Evolutionary conservation across 208 protist genomes (phyloP), one percentile per base, ranked within the genome.

Genomic region (Wallacemonas sp.): DNA sequence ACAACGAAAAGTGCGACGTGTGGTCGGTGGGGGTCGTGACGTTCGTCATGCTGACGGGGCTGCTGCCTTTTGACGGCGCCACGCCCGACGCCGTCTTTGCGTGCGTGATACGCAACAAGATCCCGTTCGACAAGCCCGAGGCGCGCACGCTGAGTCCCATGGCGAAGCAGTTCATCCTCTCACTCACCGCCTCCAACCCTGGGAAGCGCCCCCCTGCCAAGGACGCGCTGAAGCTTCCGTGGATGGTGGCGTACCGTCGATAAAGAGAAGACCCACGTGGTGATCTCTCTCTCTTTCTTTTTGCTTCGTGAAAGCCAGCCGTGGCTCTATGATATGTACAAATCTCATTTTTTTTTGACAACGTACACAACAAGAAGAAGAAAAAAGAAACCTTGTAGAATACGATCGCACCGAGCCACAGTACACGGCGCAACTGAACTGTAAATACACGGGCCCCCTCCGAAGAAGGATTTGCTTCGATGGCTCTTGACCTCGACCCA

Each of bases 1-100:
- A 96, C 72, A 86, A 92, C 55, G 88, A 91, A 65, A 93, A 93
- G 71, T 96, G 91, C 64, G 93, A 97, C 65, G 46, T 96, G 27
- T 97, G 93, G 91, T 95, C 93, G 0, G 72, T 92, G 23, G 93
- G 93, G 9, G 88, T 97, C 11, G 72, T 96, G 0, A 52, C 72
- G 19, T 97, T 92, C 61, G 87, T 91, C 4, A 82, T 92, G 74
- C 68, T 96, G 41, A 94, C 78, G 29, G 93, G 88, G 4, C 56
- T 80, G 56, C 49, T 96, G 32, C 93, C 93, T 3, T 96, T 96
- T 49, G 82, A 89, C 55, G 90, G 84, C 11, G 39, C 58, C 9
- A 88, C 76, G 19, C 79, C 77, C 6, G 73, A 64, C 11, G 75
- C 83, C 17, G 86, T 92, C 55, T 97, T 97, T 65, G 52, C 55